Percentiles rank a stretch among this genome's conserved stretches.
Conservation (phyloP, 345 rosid species). For the Angophora floribunda region DNA sequence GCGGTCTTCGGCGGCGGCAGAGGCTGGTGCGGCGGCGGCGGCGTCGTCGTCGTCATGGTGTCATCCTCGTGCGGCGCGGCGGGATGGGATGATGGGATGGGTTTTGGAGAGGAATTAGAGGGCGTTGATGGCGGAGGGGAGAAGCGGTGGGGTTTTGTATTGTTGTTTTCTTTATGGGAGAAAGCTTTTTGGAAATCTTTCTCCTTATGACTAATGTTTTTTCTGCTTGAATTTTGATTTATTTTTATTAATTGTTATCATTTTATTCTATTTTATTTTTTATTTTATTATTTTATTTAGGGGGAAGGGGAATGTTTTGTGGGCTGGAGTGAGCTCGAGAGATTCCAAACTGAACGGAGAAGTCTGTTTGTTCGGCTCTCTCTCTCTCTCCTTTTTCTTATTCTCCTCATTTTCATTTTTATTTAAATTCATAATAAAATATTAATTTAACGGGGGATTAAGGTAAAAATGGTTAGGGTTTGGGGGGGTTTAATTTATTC, state of each 20-base stretch:
- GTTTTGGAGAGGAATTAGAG: neutral
- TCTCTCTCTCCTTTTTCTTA: neutral
- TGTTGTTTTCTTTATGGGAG: neutral
- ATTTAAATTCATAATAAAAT: neutral
- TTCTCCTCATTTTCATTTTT: neutral
- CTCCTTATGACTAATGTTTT: neutral
- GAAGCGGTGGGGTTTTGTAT: neutral
- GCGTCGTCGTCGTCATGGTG: slow-evolving; percentile 27
- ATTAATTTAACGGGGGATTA: neutral
- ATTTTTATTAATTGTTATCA: neutral
- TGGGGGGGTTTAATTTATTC: neutral
- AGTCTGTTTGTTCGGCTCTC: neutral
- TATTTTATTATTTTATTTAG: neutral
- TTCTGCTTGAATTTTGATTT: neutral
- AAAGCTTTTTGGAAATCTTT: neutral
- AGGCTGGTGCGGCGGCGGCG: slow-evolving; percentile 14
- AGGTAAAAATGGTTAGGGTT: neutral
- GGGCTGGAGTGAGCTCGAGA: slow-evolving; percentile 8
- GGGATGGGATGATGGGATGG: neutral
- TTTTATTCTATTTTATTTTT: neutral
- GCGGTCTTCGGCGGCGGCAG: slow-evolving; percentile 13
- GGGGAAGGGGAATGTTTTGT: neutral
- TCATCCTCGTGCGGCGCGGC: neutral
- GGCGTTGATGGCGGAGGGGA: slow-evolving; percentile 11
- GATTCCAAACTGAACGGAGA: slow-evolving; percentile 14